Evolutionary conservation across 2,329 filamentous ascomycete genomes (phyloP).

Genomic region (Phoma sp.): DNA sequence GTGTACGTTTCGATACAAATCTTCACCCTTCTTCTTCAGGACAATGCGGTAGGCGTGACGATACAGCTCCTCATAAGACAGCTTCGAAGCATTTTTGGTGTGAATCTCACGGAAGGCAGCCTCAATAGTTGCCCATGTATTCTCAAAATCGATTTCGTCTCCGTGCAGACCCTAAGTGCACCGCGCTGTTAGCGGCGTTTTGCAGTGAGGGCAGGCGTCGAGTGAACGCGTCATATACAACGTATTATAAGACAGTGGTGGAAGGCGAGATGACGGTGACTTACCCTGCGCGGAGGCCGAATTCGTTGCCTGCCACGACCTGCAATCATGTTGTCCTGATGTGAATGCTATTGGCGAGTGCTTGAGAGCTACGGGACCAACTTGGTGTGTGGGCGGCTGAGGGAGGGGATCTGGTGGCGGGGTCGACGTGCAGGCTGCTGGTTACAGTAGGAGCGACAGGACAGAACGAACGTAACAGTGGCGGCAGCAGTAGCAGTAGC

Average conservation of each 20-base stretch:
- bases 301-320: constrained; percentile 68
- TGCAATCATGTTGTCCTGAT: constrained; percentile 55
- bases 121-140: constrained; percentile 79
- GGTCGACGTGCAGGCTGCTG: background rate
- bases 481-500: background rate
- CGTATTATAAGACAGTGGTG: background rate
- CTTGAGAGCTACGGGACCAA: background rate
- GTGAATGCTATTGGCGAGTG: background rate
- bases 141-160: constrained; percentile 80
- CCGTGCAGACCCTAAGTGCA: constrained; percentile 62
- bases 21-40: constrained; percentile 81
- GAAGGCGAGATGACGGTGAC: constrained; percentile 40
- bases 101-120: constrained; percentile 87
- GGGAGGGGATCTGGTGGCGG: constrained; percentile 1
- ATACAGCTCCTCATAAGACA: constrained; percentile 96
- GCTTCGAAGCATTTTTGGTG: constrained; percentile 83
- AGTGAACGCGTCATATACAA: constrained; percentile 4
- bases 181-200: constrained; percentile 21
- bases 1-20: constrained; percentile 81
- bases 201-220: constrained; percentile 12
- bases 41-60: constrained; percentile 94
- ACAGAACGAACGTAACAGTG: background rate
- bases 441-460: constrained; percentile 4
- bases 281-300: constrained; percentile 71
- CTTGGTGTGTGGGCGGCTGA: background rate